Evolutionary conservation across 176 grass and related monocot species (phyloP).

Genomic region (Raddia guianensis): DNA sequence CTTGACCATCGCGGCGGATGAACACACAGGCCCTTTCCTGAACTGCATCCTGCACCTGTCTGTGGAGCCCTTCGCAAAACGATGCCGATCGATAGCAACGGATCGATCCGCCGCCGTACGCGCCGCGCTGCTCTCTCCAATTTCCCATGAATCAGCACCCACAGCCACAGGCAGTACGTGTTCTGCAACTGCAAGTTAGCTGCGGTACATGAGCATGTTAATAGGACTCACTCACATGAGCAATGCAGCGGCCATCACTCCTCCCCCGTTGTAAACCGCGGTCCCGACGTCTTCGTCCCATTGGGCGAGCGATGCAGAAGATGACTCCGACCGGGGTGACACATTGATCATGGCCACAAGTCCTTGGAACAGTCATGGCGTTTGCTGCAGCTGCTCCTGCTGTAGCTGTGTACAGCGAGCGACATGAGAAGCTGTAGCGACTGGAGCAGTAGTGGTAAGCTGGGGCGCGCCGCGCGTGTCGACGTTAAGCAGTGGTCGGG

Average conservation of each 20-base stretch:
- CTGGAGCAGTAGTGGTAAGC: no score
- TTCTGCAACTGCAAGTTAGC: background rate
- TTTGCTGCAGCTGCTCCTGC: background rate
- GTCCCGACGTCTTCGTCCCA: slow-evolving; percentile 7
- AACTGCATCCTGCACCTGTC: no score
- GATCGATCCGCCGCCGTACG: background rate
- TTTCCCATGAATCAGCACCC: background rate
- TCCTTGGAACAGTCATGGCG: background rate
- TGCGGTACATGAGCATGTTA: slow-evolving; percentile 20
- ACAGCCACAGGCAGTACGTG: background rate
- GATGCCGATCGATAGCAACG: background rate
- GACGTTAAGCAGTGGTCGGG: background rate
- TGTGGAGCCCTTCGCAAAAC: no score
- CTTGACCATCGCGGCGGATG: no score
- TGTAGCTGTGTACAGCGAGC: background rate
- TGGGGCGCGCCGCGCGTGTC: background rate
- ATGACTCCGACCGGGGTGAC: background rate
- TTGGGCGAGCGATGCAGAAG: background rate
- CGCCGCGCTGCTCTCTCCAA: background rate
- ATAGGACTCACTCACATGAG: slow-evolving; percentile 36
- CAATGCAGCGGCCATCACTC: background rate
- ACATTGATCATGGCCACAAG: background rate
- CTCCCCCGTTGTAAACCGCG: background rate
- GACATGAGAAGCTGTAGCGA: background rate
- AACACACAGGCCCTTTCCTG: no score